phyloP scores from a whole-genome alignment of 768 basidiomycete species.

The Antrodiella citrinella region DNA sequence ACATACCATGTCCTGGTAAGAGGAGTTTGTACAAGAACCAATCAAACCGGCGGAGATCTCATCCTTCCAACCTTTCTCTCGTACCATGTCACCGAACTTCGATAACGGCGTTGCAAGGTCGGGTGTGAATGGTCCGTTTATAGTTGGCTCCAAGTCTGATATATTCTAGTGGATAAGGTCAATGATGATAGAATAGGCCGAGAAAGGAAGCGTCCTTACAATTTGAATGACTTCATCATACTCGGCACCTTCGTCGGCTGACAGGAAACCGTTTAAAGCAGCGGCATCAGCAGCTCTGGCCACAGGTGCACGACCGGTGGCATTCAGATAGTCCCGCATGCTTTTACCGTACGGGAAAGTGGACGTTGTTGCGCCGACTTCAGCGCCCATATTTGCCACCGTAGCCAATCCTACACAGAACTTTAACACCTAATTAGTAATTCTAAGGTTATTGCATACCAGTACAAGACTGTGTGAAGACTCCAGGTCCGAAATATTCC shows the following conservation, averaged over 20 bases:
- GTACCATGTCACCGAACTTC: conserved; percentile 72
- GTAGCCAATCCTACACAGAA: conserved; percentile 68
- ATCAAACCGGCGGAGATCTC: conserved; percentile 87
- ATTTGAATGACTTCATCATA: conserved; percentile 95
- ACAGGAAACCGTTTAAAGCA: conserved; percentile 66
- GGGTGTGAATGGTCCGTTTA: conserved; percentile 97
- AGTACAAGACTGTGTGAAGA: conserved; percentile 84
- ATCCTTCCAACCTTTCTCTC: conserved; percentile 88
- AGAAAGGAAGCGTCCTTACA: conserved; percentile 36
- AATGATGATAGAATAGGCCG: not conserved
- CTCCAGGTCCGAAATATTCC: conserved; percentile 95
- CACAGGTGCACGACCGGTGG: conserved; percentile 82
- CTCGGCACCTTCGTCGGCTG: conserved; percentile 79
- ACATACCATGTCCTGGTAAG: conserved; percentile 88
- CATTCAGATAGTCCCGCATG: conserved; percentile 85
- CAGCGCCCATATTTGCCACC: conserved; percentile 98
- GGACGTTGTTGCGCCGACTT: conserved; percentile 99
- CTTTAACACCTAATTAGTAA: not conserved
- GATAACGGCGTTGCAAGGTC: conserved; percentile 93
- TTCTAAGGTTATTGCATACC: conserved; percentile 33
- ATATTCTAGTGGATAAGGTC: conserved; percentile 48
- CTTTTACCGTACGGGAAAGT: conserved; percentile 91
- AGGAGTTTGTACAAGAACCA: conserved; percentile 99
- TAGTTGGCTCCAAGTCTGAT: conserved; percentile 81
- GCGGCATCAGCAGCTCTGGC: conserved; percentile 84